phyloP scores from a whole-genome alignment of 2,329 filamentous ascomycete species.

The Penicillium sp. region DNA sequence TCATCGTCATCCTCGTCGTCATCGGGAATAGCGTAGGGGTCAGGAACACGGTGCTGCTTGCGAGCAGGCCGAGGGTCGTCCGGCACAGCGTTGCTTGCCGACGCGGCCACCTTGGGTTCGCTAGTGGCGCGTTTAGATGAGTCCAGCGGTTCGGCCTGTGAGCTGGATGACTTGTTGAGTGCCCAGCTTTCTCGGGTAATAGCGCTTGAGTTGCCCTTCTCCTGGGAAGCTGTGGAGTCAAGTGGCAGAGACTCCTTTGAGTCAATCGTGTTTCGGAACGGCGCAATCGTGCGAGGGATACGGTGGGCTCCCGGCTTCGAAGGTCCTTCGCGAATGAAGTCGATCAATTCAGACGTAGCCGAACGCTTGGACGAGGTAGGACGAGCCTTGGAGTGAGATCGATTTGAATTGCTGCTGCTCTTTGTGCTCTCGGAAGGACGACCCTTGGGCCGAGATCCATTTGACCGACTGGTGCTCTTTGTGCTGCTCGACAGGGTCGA shows the following conservation, averaged over 20 bases:
- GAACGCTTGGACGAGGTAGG: constrained; percentile 60
- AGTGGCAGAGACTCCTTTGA: constrained; percentile 64
- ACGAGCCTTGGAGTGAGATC: constrained; percentile 61
- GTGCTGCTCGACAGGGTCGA: constrained; percentile 13
- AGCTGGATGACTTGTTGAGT: constrained; percentile 58
- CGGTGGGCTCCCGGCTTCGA: constrained; percentile 60
- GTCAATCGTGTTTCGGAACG: constrained; percentile 79
- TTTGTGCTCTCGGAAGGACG: too few species aligned
- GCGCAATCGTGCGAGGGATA: constrained; percentile 76
- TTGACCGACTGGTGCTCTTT: constrained; percentile 16
- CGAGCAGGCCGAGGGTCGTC: constrained; percentile 56
- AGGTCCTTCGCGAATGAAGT: constrained; percentile 88
- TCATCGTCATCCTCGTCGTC: constrained; percentile 63
- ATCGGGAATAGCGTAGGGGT: constrained; percentile 75
- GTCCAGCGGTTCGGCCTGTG: constrained; percentile 63
- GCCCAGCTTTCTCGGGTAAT: constrained; percentile 51
- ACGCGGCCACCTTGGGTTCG: constrained; percentile 15
- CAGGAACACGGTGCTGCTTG: constrained; percentile 71
- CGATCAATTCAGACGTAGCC: constrained; percentile 80
- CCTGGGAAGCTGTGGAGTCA: constrained; percentile 24
- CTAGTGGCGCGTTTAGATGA: constrained; percentile 31
- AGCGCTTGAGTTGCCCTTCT: constrained; percentile 35
- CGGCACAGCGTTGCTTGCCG: constrained; percentile 8
- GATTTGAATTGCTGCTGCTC: constrained; percentile 9
- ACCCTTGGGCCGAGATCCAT: neutral